Conservation (phyloP, 139 green algal species). For the Dunaliella primolecta region DNA sequence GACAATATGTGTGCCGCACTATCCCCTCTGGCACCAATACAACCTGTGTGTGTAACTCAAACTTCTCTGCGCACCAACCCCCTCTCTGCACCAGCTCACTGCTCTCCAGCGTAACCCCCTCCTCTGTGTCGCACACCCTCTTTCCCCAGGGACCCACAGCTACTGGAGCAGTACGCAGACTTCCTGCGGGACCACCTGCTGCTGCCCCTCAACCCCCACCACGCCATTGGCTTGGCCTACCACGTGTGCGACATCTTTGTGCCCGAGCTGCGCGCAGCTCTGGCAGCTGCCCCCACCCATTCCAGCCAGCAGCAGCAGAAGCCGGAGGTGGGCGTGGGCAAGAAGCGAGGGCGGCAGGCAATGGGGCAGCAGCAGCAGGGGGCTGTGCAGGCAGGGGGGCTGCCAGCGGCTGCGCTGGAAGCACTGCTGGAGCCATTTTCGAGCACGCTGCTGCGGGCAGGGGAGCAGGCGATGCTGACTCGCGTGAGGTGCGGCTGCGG, state of each 20-base stretch:
- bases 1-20: too few species aligned
- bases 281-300: neutral
- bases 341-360: neutral
- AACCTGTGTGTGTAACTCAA: too few species aligned
- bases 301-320: slow-evolving; percentile 14
- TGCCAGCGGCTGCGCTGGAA: slow-evolving; percentile 1
- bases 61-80: too few species aligned
- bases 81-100: too few species aligned
- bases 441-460: slow-evolving; percentile 13
- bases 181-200: slow-evolving; percentile 47
- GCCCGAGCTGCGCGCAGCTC: slow-evolving; percentile 52
- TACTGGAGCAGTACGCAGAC: slow-evolving; percentile 31
- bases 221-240: slow-evolving; percentile 58
- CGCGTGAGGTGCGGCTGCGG: slow-evolving; percentile 35
- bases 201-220: slow-evolving; percentile 24
- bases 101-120: too few species aligned
- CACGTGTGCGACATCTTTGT: slow-evolving; percentile 79
- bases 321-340: neutral
- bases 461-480: slow-evolving; percentile 30
- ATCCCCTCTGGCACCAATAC: too few species aligned
- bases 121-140: too few species aligned
- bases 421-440: slow-evolving; percentile 63
- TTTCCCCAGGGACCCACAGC: slow-evolving; percentile 39
- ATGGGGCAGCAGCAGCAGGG: neutral
- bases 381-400: neutral